Evolutionary conservation across 1,284 basidiomycete genomes (phyloP), one percentile per base, ranked within the genome.

Genomic region (Puccinia horiana): DNA sequence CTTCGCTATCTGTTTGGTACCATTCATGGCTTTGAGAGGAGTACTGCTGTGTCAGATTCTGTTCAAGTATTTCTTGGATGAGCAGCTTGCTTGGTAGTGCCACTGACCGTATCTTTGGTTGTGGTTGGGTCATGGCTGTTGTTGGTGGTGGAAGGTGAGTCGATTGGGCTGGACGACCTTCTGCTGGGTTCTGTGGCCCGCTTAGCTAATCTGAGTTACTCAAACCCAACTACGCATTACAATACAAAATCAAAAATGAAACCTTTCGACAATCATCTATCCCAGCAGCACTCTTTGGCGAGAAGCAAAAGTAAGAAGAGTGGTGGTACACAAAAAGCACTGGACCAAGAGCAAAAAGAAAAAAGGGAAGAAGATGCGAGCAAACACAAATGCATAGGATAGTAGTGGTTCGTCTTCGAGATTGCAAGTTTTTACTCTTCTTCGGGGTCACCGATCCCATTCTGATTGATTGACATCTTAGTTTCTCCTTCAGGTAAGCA

Each of bases 401-500:
- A 49, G 4, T 18, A 54, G 42, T 4, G 1, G 1, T 29, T 26
- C 16, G 40, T 44, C 16, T 86, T 35, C 35, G 18, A 12, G 35
- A 6, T 40, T n/a, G n/a, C n/a, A n/a, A n/a, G n/a, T n/a, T n/a
- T n/a, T 40, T 95, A 94, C 70, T 87, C 83, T 86, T 96, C 95
- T 85, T 95, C 94, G 0, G 95, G 94, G 85, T 96, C 94, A 8
- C 93, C 93, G 83, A 96, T 94, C 84, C 95, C 95, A 85, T 93
- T 92, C 20, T 91, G 88, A 82, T n/a, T 61, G 87, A 99, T 99
- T 42, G 95, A 93, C 87, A 98, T 99, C 83, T 94, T 93, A 2
- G 93, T 95, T 87, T 99, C 96, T 83, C 94, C 94, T 88, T 99
- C 97, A 8, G 97, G 97, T 61, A 99, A 89, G 88, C 96, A 98